Evolutionary conservation across 2,329 filamentous ascomycete species (phyloP), one percentile per base, ranked within the genome.

Genomic region (Colletotrichum abscissum): DNA sequence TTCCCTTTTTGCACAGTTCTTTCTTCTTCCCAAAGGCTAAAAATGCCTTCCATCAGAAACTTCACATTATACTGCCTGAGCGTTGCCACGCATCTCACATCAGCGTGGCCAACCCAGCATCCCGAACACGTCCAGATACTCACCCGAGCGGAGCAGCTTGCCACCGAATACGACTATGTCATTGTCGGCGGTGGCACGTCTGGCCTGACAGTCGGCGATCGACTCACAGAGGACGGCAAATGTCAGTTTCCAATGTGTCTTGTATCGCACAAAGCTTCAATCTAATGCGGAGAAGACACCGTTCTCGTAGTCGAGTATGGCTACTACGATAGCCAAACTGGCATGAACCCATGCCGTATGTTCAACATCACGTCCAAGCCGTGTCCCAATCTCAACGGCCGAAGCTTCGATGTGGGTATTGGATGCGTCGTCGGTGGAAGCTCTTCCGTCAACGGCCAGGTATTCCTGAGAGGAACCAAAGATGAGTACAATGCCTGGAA

Each of bases 401-500:
- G 77, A 9, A 76, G 66, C 26, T 79, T 79, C 63, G 65, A 75
- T 2, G 78, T 83, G 1, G 75, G 76, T 1, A 78, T 81, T 16
- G 82, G 80, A 19, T 75, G 78, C 33, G 80, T 81, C 16, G 79
- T 84, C 52, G 84, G 85, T 22, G 84, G 85, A 11, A 80, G 82
- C 16, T 82, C 81, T 4, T 80, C 80, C 6, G 75, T 85, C 60
- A 86, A 86, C 76, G 80, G 79, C 14, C 80, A 84, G 75, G 78
- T 83, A 33, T 83, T 81, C 75, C 78, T 81, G 42, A 78, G 82
- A 14, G 81, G 82, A 1, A 78, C 79, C 5, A 76, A 77, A n/a
- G 76, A 78, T 0, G 85, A 86, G 52, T 86, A 86, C 59, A 79
- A 87, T 62, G 79, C 80, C 1, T 88, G 87, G 86, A 81, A 81